phyloP scores from a whole-genome alignment of 2,329 filamentous ascomycete species.

The Clonostachys byssicola region DNA sequence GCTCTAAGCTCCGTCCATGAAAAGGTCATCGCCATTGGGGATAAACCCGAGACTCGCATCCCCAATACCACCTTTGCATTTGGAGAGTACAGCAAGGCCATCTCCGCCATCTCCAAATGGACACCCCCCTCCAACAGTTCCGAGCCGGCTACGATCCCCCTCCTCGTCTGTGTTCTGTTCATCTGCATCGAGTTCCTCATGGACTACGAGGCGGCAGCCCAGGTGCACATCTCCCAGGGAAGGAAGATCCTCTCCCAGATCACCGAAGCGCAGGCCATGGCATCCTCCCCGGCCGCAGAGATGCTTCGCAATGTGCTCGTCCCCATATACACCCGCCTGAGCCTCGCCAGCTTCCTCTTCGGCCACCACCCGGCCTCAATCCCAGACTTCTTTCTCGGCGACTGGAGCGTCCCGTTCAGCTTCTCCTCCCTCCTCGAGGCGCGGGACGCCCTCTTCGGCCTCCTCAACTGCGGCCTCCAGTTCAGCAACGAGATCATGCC shows the following conservation, averaged over 20 bases:
- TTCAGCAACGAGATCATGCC: conserved; percentile 21
- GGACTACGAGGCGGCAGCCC: conserved; percentile 38
- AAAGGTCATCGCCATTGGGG: conserved; percentile 10
- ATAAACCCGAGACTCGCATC: conserved; percentile 5
- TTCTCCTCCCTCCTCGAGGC: conserved; percentile 27
- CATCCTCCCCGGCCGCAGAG: conserved; percentile 21
- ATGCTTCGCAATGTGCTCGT: conserved; percentile 32
- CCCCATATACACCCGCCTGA: conserved; percentile 37
- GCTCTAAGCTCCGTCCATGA: conserved; percentile 45
- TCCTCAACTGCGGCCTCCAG: conserved; percentile 31
- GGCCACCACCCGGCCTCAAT: conserved; percentile 28
- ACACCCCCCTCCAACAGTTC: conserved; percentile 21
- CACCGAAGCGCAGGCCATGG: conserved; percentile 4
- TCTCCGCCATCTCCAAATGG: conserved; percentile 33
- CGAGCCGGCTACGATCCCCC: conserved; percentile 14
- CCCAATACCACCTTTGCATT: conserved; percentile 15
- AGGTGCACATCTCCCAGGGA: conserved; percentile 38
- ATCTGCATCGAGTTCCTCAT: conserved; percentile 51
- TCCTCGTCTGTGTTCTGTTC: conserved; percentile 45
- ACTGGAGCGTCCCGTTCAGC: conserved; percentile 18
- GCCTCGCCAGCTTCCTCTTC: conserved; percentile 33
- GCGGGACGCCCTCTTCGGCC: conserved; percentile 23
- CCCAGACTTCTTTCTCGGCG: conserved; percentile 12
- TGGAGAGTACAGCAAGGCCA: conserved; percentile 41
- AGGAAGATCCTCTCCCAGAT: conserved; percentile 32